Evolutionary conservation across 192 early-diverging fungal genomes (phyloP).

Genomic region (Diversispora epigaea): DNA sequence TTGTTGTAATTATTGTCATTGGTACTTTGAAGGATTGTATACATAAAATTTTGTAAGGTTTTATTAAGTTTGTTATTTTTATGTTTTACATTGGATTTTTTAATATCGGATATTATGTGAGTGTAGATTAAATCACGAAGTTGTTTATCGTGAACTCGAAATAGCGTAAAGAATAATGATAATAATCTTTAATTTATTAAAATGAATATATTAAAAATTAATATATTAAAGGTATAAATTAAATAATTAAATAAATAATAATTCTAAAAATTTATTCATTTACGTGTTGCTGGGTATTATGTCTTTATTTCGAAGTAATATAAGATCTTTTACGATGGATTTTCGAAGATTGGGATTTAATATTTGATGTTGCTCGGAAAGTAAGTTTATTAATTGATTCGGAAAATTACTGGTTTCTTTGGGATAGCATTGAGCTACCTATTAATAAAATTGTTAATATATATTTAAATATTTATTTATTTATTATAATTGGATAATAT

Average conservation of each 20-base stretch:
- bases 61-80: slow-evolving; percentile 99
- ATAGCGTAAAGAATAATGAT: slow-evolving; percentile 94
- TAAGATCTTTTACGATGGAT: slow-evolving; percentile 84
- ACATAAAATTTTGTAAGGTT: slow-evolving; percentile 96
- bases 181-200: slow-evolving; percentile 50
- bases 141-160: slow-evolving; percentile 89
- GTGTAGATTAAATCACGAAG: slow-evolving; percentile 86
- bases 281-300: slow-evolving; percentile 51
- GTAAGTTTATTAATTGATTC: slow-evolving; percentile 77
- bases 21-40: slow-evolving; percentile 83
- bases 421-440: slow-evolving; percentile 85
- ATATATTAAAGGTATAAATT: background rate
- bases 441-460: background rate
- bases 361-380: slow-evolving; percentile 78
- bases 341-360: slow-evolving; percentile 82
- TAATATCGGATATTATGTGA: slow-evolving; percentile 96
- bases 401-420: slow-evolving; percentile 79
- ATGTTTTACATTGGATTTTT: slow-evolving; percentile 83
- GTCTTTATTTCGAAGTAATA: slow-evolving; percentile 83
- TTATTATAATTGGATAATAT: background rate
- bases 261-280: background rate
- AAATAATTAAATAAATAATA: slow-evolving; percentile 1
- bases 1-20: slow-evolving; percentile 57
- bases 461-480: background rate
- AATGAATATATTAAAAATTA: background rate